Evolutionary conservation across 306 rosid species (phyloP).

Genomic region (Rubus parviflorus): DNA sequence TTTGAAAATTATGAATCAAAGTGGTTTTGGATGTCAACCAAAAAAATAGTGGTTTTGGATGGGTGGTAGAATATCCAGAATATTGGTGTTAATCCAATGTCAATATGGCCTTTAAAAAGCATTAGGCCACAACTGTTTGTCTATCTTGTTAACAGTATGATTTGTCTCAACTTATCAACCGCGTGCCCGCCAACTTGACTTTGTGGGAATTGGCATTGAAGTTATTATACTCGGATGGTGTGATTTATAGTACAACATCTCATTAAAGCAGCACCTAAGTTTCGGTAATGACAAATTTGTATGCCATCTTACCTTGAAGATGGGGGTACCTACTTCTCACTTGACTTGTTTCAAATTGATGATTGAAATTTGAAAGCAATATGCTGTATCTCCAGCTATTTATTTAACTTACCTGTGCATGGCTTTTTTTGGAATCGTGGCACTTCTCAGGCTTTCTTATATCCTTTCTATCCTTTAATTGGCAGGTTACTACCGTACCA

Average conservation of each 20-base stretch:
- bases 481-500: slow-evolving; percentile 88
- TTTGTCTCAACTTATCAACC: not conserved
- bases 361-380: not conserved
- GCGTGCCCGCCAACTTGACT: not conserved
- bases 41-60: not conserved
- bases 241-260: not conserved
- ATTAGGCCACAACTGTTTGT: not conserved
- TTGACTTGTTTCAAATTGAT: not conserved
- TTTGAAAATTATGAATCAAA: not conserved
- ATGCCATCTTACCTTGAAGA: not conserved
- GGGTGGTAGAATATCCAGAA: not conserved
- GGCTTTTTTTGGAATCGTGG: not conserved
- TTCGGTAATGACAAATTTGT: not conserved
- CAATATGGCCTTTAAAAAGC: not conserved
- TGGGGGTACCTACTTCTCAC: not conserved
- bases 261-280: not conserved
- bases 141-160: not conserved
- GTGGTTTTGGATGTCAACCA: not conserved
- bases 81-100: not conserved
- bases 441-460: not conserved
- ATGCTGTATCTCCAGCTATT: not conserved
- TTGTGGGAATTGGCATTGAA: not conserved
- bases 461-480: not conserved
- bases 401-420: not conserved
- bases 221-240: not conserved